phyloP scores from a whole-genome alignment of 192 early-diverging fungal genomes.

The Umbelopsis sp. region DNA sequence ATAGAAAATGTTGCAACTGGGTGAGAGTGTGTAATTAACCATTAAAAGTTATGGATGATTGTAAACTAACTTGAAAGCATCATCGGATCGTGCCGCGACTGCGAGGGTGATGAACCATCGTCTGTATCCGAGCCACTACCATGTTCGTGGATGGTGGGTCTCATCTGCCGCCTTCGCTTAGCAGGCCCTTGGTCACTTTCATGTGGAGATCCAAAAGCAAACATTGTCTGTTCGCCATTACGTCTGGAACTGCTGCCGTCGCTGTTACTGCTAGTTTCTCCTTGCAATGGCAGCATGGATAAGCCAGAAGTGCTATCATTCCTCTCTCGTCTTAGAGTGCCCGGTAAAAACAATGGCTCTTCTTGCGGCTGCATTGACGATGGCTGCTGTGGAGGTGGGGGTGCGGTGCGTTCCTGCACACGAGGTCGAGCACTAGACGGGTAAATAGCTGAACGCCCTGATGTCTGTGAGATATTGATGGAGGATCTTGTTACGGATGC shows the following conservation, averaged over 20 bases:
- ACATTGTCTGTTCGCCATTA: neutral
- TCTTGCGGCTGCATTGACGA: neutral
- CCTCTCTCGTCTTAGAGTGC: neutral
- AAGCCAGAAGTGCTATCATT: neutral
- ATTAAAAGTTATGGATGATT: no score
- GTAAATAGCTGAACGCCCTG: neutral
- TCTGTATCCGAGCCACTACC: constrained; percentile 5
- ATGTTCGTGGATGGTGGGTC: neutral
- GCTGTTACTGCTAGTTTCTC: neutral
- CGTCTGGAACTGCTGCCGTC: neutral
- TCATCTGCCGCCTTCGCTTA: neutral
- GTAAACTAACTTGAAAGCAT: no score
- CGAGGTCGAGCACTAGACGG: neutral
- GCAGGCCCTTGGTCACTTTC: neutral
- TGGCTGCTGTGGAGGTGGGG: neutral
- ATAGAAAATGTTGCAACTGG: no score
- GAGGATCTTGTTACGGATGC: constrained; percentile 1
- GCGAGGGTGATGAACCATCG: neutral
- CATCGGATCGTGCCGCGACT: no score
- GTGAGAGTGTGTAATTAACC: no score
- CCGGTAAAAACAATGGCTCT: neutral
- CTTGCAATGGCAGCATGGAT: neutral
- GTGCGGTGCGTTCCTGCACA: neutral
- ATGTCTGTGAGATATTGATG: neutral
- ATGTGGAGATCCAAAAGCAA: neutral